Evolutionary conservation across 2,329 filamentous ascomycete genomes (phyloP).

Genomic region (Colletotrichum sp.): DNA sequence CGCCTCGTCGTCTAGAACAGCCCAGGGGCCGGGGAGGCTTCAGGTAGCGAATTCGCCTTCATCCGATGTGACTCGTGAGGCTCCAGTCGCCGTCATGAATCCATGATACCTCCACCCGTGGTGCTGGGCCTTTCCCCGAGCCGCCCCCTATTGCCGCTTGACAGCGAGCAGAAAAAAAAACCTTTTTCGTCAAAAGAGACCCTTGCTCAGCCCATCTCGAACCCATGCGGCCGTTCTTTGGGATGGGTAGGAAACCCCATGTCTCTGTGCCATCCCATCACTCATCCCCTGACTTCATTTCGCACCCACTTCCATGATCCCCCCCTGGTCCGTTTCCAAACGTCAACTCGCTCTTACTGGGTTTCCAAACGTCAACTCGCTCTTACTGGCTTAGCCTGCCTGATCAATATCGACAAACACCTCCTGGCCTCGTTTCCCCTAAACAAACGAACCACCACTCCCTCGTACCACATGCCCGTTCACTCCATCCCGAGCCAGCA

Average conservation of each 20-base stretch:
- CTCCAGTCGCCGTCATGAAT: background rate
- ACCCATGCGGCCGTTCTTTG: background rate
- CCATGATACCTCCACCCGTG: background rate
- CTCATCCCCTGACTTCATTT: slow-evolving; percentile 15
- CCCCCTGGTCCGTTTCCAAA: slow-evolving; percentile 3
- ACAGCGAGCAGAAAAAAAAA: background rate
- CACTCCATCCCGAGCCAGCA: background rate
- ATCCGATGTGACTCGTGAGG: background rate
- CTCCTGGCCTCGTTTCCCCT: slow-evolving; percentile 16
- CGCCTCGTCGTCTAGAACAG: background rate
- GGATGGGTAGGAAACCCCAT: background rate
- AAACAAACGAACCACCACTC: slow-evolving; percentile 1
- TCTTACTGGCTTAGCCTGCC: background rate
- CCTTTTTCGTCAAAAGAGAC: background rate
- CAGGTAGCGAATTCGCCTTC: background rate
- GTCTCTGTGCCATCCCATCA: background rate
- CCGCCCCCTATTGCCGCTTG: background rate
- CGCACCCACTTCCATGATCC: background rate
- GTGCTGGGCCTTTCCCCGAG: slow-evolving; percentile 1
- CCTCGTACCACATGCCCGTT: background rate
- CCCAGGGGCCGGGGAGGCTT: background rate
- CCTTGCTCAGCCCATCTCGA: background rate
- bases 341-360: slow-evolving; percentile 1
- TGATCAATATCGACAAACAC: background rate
- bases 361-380: slow-evolving; percentile 13